A percentile compares a stretch with the other conserved stretches of the same genome.
phyloP scores from a whole-genome alignment of 352 stramenopile genomes.

The Pythium apleroticum region DNA sequence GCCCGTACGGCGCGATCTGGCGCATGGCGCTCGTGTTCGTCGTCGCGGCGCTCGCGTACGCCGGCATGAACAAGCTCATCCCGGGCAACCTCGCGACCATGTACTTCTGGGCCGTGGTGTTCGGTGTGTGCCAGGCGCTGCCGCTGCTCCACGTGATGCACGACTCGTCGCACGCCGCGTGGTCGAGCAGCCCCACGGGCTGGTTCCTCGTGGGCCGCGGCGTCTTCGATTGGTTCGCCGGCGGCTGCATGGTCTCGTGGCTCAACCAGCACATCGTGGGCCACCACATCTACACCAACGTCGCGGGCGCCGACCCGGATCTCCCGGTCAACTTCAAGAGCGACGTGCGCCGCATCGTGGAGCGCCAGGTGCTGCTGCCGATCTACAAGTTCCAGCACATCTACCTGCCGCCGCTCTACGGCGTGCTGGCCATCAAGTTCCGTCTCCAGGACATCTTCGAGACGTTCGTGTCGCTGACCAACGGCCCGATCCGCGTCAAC shows the following conservation, averaged over 20 bases:
- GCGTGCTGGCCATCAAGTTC: conserved; percentile 93
- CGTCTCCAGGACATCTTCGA: conserved; percentile 91
- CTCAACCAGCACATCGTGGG: conserved; percentile 95
- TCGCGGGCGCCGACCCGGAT: conserved; percentile 91
- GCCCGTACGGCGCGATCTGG: conserved; percentile 74
- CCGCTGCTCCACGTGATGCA: conserved; percentile 93
- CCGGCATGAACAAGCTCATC: conserved; percentile 72
- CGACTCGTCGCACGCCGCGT: conserved; percentile 90
- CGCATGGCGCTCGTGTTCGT: conserved; percentile 85
- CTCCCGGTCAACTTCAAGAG: conserved; percentile 87
- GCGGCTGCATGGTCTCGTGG: conserved; percentile 92
- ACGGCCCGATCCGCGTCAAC: conserved; percentile 92
- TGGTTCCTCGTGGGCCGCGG: conserved; percentile 78
- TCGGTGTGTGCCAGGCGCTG: conserved; percentile 88
- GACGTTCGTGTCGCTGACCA: conserved; percentile 83
- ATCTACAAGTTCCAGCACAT: conserved; percentile 93
- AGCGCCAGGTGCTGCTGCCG: conserved; percentile 79
- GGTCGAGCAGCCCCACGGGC: conserved; percentile 71
- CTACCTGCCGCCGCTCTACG: conserved; percentile 94
- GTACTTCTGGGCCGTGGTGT: conserved; percentile 77
- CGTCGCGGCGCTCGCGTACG: conserved; percentile 61
- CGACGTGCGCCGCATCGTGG: conserved; percentile 85
- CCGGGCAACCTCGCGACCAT: conserved; percentile 56
- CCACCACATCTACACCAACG: conserved; percentile 96
- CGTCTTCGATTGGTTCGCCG: conserved; percentile 91